Percentiles rank a stretch among this genome's conserved stretches.
These are phyloP conservation scores for Carex kokanica DNA, from an alignment of 176 grass and related monocot species.

Conservation along the genomic window DNA sequence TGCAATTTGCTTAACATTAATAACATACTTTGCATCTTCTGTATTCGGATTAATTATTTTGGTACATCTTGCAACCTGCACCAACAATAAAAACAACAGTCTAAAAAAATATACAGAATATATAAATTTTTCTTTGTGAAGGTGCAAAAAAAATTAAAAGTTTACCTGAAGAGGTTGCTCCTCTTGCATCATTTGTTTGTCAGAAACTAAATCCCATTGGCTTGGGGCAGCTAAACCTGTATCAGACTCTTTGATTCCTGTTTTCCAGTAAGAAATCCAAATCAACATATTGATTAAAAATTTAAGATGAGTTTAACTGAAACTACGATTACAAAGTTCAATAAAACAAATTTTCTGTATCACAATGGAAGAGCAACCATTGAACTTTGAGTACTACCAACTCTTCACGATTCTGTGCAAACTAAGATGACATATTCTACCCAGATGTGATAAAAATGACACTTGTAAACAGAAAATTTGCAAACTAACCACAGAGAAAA, in stretches of 20 bases:
- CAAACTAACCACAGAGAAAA: neutral
- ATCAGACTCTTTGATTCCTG: constrained; percentile 98
- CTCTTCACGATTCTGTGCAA: neutral
- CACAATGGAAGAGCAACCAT: neutral
- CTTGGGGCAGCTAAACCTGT: constrained; percentile 86
- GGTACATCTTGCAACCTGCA: constrained; percentile 89
- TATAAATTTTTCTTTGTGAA: neutral
- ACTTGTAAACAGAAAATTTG: neutral
- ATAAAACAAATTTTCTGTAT: neutral
- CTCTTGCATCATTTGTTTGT: constrained; percentile 99
- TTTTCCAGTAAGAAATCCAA: constrained; percentile 19
- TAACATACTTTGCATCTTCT: too few relatives aligned
- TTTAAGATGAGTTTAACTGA: neutral
- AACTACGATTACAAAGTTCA: neutral
- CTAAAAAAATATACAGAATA: neutral
- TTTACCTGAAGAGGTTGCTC: constrained; percentile 81
- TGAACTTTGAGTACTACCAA: neutral
- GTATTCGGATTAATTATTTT: constrained; percentile 97
- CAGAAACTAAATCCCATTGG: constrained; percentile 95
- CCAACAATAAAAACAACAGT: neutral
- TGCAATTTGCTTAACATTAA: constrained; percentile 8
- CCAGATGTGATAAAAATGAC: neutral
- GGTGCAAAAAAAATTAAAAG: neutral
- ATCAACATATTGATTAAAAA: neutral
- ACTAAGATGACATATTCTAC: neutral